These are phyloP conservation scores for Neurospora sp. DNA, from an alignment of 495 filamentous ascomycete genomes.

Conservation along the genomic window DNA sequence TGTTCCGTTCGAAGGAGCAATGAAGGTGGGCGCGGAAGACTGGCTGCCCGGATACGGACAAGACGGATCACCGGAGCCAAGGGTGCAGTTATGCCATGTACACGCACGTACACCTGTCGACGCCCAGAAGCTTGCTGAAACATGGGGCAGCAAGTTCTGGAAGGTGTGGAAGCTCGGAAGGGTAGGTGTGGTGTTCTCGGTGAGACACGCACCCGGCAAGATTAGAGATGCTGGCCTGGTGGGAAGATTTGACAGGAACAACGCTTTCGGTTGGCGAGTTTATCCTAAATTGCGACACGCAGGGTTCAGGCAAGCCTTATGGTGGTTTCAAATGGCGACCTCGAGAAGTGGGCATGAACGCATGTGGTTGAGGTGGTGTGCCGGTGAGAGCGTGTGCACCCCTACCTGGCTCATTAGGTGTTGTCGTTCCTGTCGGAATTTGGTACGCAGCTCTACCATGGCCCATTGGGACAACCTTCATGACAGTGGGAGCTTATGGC, in stretches of 20 bases:
- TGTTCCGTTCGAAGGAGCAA: neutral
- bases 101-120: neutral
- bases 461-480: no score
- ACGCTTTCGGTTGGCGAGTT: constrained; percentile 18
- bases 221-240: neutral
- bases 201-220: neutral
- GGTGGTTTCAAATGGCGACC: neutral
- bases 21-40: neutral
- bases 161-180: neutral
- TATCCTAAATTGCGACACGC: constrained; percentile 24
- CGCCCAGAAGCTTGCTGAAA: neutral
- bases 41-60: neutral
- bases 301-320: constrained; percentile 12
- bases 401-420: no score
- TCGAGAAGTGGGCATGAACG: neutral
- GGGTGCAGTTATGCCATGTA: neutral
- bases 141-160: neutral
- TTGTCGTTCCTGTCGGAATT: no score
- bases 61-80: neutral
- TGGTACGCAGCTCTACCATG: no score
- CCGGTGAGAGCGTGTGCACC: no score
- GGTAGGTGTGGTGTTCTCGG: neutral
- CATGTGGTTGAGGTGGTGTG: neutral
- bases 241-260: constrained; percentile 15
- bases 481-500: no score